Evolutionary conservation across 2,329 filamentous ascomycete genomes (phyloP), one percentile per base, ranked within the genome.

Genomic region (Cladophialophora yegresii): DNA sequence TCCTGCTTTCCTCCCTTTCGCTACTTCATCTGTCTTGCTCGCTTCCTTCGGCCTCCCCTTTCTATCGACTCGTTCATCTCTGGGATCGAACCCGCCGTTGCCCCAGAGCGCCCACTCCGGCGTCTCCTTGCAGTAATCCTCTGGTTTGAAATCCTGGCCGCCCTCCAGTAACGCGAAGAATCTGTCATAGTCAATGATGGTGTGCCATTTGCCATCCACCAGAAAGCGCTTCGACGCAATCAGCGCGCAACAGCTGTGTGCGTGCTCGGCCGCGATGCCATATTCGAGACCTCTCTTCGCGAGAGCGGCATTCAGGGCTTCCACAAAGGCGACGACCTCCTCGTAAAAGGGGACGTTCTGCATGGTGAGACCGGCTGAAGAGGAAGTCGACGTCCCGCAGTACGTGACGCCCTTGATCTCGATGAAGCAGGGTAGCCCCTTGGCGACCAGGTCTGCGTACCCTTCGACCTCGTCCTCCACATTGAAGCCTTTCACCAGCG

Each of bases 401-500:
- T 95, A 98, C 0, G 57, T 65, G 43, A 98, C 93, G 61, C 93
- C 93, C 80, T 98, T 98, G 76, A 98, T 85, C 80, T 98, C 93
- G 55, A 98, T 87, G 74, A 98, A 96, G 76, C 91, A 93, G 0
- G 93, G 93, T 23, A 96, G 82, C 0, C 90, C 93, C 69, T 88
- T 87, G 74, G 93, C 90, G 20, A 98, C 90, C 1, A 98, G 86
- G 72, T 91, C 87, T 0, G 93, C 93, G 73, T 99, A 98, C 4
- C 93, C 93, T 69, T 89, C 85, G 5, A 89, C 92, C 77, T 97
- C 95, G 71, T 96, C 93, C 26, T 96, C 93, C 69, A 98, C 87
- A 75, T 99, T 98, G 84, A 99, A 98, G 2, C 93, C 93, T 80
- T 98, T 98, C 74, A 98, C 95, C 1, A 99, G 87, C 0, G 93